phyloP scores from a whole-genome alignment of 768 basidiomycete species.

The Myochromella boudieri region DNA sequence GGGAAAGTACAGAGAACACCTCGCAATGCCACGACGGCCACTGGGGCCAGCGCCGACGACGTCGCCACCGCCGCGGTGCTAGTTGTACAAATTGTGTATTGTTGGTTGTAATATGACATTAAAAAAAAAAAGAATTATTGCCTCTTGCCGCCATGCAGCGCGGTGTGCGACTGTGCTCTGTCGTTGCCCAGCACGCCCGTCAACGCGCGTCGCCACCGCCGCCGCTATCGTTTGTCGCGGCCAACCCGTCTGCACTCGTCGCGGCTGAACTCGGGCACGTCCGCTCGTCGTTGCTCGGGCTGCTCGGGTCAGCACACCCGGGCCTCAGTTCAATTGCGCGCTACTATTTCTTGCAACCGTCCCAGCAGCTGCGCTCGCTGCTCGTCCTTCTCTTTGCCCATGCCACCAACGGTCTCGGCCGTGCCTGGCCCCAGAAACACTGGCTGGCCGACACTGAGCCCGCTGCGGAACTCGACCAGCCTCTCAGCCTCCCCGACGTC shows the following conservation, averaged over 20 bases:
- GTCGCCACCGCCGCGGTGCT: slow-evolving; percentile 29
- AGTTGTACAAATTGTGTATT: neutral
- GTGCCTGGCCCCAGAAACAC: slow-evolving; percentile 56
- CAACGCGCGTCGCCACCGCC: too few species aligned
- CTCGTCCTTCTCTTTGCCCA: slow-evolving; percentile 87
- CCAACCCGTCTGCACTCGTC: slow-evolving; percentile 72
- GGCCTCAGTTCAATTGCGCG: slow-evolving; percentile 84
- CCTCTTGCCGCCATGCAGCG: too few species aligned
- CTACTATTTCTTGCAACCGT: slow-evolving; percentile 88
- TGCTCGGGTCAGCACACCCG: slow-evolving; percentile 89
- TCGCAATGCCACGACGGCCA: slow-evolving; percentile 28
- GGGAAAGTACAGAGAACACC: slow-evolving; percentile 38
- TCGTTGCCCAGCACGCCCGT: too few species aligned
- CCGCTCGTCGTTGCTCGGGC: slow-evolving; percentile 65
- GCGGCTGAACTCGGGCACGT: slow-evolving; percentile 72
- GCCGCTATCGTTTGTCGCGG: slow-evolving; percentile 19
- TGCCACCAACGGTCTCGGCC: slow-evolving; percentile 89
- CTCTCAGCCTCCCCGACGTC: slow-evolving; percentile 77
- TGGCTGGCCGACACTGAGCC: slow-evolving; percentile 62
- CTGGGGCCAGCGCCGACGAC: slow-evolving; percentile 29
- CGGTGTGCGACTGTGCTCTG: too few species aligned
- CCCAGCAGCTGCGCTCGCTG: slow-evolving; percentile 88
- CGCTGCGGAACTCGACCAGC: slow-evolving; percentile 66
- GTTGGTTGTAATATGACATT: slow-evolving; percentile 4
- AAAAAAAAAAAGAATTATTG: neutral